A percentile compares a stretch with the other conserved stretches of the same genome.
Evolutionary conservation across 257 asterid genomes (phyloP).

Genomic region (Solanum sejunctum): DNA sequence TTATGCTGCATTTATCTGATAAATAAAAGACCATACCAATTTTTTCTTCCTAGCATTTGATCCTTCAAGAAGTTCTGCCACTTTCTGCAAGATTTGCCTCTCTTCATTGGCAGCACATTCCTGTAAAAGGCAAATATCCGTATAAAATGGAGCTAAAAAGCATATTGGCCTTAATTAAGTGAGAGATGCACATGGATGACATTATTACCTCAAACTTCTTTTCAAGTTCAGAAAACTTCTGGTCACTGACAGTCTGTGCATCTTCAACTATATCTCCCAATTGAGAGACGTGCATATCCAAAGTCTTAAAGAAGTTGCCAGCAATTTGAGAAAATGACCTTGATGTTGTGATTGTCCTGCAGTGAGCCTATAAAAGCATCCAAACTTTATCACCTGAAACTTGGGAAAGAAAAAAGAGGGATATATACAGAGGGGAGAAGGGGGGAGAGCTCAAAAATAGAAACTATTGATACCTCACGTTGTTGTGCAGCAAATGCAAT

Average conservation of each 20-base stretch:
- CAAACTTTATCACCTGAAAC: neutral
- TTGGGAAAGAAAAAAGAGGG: neutral
- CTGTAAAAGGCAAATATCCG: conserved; percentile 14
- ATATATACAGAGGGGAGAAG: neutral
- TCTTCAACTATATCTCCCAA: conserved; percentile 78
- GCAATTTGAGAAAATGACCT: conserved; percentile 70
- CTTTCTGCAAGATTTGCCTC: conserved; percentile 75
- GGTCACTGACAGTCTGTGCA: conserved; percentile 54
- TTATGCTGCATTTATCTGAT: neutral
- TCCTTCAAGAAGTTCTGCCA: conserved; percentile 83
- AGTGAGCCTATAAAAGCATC: conserved; percentile 57
- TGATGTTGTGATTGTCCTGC: conserved; percentile 63
- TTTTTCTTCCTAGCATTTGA: conserved; percentile 87
- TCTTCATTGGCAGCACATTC: conserved; percentile 94
- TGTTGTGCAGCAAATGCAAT: conserved; percentile 65
- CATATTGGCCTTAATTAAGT: neutral
- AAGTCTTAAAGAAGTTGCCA: conserved; percentile 52
- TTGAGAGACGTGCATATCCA: conserved; percentile 64
- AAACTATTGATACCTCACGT: conserved; percentile 37
- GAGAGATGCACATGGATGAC: conserved; percentile 6
- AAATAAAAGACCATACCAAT: conserved; percentile 35
- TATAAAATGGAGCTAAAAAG: neutral
- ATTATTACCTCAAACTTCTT: conserved; percentile 78
- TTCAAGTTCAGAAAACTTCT: conserved; percentile 69
- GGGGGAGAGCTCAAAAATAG: neutral